phyloP scores from a whole-genome alignment of 345 rosid genomes.

The Boechera stricta region DNA sequence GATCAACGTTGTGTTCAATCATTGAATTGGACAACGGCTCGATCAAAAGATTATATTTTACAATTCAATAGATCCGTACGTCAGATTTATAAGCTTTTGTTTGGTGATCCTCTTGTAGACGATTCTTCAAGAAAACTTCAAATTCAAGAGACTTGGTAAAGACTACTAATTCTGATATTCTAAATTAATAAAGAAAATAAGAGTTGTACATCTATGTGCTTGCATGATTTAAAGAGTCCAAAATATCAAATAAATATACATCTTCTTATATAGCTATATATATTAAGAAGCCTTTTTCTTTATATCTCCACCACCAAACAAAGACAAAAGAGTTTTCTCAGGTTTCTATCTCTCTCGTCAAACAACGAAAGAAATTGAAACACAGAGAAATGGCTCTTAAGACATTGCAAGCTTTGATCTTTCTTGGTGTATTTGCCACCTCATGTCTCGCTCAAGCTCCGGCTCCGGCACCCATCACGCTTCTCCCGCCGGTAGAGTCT shows the following conservation, averaged over 20 bases:
- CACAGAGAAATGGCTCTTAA: conserved; percentile 52
- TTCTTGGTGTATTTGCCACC: conserved; percentile 70
- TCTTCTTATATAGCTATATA: conserved; percentile 25
- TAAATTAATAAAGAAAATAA: conserved; percentile 9
- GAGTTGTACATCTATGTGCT: conserved; percentile 27
- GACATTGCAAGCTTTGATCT: conserved; percentile 54
- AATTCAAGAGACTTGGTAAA: conserved; percentile 34
- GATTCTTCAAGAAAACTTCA: conserved; percentile 17
- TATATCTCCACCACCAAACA: conserved; percentile 25
- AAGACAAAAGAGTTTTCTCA: conserved; percentile 34
- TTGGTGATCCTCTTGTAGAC: not conserved
- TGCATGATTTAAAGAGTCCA: conserved; percentile 32
- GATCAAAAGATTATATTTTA: too few relatives aligned
- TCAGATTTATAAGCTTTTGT: too few relatives aligned
- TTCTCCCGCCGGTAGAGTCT: conserved; percentile 41
- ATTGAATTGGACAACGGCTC: too few relatives aligned
- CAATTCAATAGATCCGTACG: too few relatives aligned
- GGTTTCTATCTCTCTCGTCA: conserved; percentile 17
- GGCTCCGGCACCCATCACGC: conserved; percentile 45
- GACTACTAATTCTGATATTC: conserved; percentile 22
- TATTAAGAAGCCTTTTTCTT: not conserved
- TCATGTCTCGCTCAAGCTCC: conserved; percentile 79
- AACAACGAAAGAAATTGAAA: conserved; percentile 23
- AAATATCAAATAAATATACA: conserved; percentile 9
- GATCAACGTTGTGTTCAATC: too few relatives aligned